These are phyloP conservation scores for Trametes hirsuta DNA, from an alignment of 1,284 basidiomycete genomes.

Conservation along the genomic window DNA sequence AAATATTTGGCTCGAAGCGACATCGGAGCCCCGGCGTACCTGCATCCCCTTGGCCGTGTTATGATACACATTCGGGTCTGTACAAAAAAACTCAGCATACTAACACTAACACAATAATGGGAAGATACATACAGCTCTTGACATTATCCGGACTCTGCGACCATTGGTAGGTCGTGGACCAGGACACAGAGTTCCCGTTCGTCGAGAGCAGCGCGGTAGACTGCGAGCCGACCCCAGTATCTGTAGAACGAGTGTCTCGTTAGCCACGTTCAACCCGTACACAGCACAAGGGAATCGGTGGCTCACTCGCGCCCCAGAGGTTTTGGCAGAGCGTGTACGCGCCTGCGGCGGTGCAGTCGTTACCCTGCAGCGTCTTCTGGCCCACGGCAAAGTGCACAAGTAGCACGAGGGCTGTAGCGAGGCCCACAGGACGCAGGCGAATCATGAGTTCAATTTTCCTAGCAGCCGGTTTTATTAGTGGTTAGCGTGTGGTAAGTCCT, in stretches of 20 bases:
- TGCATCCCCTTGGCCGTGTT: slow-evolving; percentile 50
- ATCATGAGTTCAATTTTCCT: slow-evolving; percentile 10
- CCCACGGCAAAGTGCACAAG: slow-evolving; percentile 3
- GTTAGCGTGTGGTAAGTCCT: not conserved
- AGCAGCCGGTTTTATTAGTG: too few relatives aligned
- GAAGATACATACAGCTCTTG: slow-evolving; percentile 51
- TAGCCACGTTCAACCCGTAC: too few relatives aligned
- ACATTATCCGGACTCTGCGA: slow-evolving; percentile 54
- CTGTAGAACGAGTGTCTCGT: slow-evolving; percentile 22
- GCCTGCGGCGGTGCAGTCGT: slow-evolving; percentile 49
- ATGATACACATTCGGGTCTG: slow-evolving; percentile 48
- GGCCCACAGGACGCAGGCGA: not conserved
- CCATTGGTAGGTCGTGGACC: slow-evolving; percentile 61
- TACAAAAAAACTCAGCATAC: too few relatives aligned
- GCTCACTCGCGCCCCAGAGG: slow-evolving; percentile 53
- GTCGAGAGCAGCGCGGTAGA: slow-evolving; percentile 49
- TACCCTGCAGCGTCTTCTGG: slow-evolving; percentile 16
- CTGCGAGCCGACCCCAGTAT: slow-evolving; percentile 51
- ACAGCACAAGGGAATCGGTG: not conserved
- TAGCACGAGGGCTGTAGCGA: not conserved
- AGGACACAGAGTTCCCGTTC: slow-evolving; percentile 47
- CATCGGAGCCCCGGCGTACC: slow-evolving; percentile 27
- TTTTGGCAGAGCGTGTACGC: slow-evolving; percentile 58
- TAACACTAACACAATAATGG: not conserved
- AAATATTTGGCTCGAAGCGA: not conserved